Conservation (phyloP, 2,329 filamentous ascomycete genomes). For the Neurospora sp. region DNA sequence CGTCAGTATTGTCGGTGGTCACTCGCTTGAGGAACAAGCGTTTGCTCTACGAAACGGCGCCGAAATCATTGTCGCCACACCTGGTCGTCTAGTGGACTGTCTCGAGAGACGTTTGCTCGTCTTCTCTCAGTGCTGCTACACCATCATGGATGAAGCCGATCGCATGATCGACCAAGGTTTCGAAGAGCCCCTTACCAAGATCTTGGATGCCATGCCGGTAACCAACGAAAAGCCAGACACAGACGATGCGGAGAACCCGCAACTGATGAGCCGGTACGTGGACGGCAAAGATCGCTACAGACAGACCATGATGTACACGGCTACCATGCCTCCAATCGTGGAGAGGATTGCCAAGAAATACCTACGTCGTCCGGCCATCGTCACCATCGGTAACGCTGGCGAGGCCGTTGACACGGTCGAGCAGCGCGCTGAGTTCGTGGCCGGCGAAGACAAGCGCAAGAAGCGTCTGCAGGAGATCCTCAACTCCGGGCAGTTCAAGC, state of each 20-base stretch:
- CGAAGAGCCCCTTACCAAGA: slow-evolving; percentile 95
- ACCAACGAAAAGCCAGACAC: slow-evolving; percentile 91
- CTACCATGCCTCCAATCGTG: slow-evolving; percentile 87
- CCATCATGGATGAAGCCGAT: slow-evolving; percentile 99
- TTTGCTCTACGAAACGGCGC: slow-evolving; percentile 85
- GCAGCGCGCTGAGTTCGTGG: slow-evolving; percentile 85
- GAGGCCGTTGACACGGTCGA: slow-evolving; percentile 97
- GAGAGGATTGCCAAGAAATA: slow-evolving; percentile 98
- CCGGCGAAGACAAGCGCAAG: slow-evolving; percentile 92
- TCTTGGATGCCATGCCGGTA: slow-evolving; percentile 86
- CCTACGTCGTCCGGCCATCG: slow-evolving; percentile 80
- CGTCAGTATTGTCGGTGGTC: slow-evolving; percentile 96
- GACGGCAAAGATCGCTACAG: slow-evolving; percentile 72
- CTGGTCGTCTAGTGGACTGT: slow-evolving; percentile 92
- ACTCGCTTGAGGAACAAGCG: slow-evolving; percentile 87
- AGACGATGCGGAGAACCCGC: slow-evolving; percentile 78
- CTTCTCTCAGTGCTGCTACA: slow-evolving; percentile 90
- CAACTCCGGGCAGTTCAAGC: slow-evolving; percentile 63
- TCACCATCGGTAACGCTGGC: slow-evolving; percentile 87
- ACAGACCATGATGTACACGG: slow-evolving; percentile 99
- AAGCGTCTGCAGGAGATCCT: slow-evolving; percentile 91
- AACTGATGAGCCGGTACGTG: slow-evolving; percentile 73
- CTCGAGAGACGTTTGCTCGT: slow-evolving; percentile 89
- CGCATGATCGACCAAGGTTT: slow-evolving; percentile 99
- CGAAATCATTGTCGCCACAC: slow-evolving; percentile 97